Percentiles rank a stretch among this genome's conserved stretches.
phyloP scores from a whole-genome alignment of 1,284 basidiomycete species.

The Cryptococcus depauperatus region DNA sequence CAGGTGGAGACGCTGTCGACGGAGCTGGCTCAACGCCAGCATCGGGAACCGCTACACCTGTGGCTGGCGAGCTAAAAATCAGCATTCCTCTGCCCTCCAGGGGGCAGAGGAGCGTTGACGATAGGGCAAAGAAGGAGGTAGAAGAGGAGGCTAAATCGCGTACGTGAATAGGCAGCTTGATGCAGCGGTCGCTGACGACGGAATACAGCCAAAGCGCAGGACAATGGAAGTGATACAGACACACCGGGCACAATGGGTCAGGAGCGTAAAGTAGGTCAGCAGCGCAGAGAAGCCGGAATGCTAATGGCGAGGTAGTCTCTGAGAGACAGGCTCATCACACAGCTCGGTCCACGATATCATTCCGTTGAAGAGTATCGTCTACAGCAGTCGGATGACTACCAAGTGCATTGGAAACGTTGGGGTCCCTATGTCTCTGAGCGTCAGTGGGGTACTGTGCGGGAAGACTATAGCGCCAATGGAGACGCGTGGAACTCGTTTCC shows the following conservation, averaged over 20 bases:
- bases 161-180: constrained; percentile 1
- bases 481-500: constrained; percentile 98
- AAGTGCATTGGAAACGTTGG: constrained; percentile 93
- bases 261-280: constrained; percentile 18
- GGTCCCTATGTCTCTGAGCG: constrained; percentile 94
- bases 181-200: constrained; percentile 26
- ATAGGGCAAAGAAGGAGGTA: constrained; percentile 37
- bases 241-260: constrained; percentile 27
- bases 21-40: constrained; percentile 7
- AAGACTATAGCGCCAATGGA: constrained; percentile 93
- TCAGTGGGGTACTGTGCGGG: constrained; percentile 97
- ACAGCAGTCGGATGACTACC: constrained; percentile 57
- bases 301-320: constrained; percentile 23
- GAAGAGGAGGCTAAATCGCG: not conserved
- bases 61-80: constrained; percentile 54
- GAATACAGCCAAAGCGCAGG: not conserved
- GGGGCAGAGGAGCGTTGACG: constrained; percentile 49
- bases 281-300: not conserved
- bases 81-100: constrained; percentile 59
- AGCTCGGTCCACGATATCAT: constrained; percentile 39
- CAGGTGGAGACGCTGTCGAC: not conserved
- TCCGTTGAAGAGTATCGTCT: constrained; percentile 51
- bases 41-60: constrained; percentile 24
- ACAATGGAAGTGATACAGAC: constrained; percentile 29
- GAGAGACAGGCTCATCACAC: constrained; percentile 35